These are phyloP conservation scores for Dalbergia cultrata DNA, from an alignment of 306 rosid genomes.

Conservation along the genomic window DNA sequence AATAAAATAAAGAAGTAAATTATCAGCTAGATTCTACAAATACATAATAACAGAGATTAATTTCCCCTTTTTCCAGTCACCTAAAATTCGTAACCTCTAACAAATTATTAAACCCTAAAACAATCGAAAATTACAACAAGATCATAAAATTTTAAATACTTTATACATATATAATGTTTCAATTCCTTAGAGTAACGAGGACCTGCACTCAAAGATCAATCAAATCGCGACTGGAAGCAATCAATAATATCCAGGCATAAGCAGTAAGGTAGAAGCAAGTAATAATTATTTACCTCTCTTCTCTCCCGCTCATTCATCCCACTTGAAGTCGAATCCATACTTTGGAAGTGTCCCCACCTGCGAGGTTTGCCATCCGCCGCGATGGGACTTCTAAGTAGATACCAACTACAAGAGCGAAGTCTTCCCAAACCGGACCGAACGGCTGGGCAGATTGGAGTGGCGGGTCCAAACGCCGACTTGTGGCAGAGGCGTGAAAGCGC, in stretches of 20 bases:
- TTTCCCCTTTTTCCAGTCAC: neutral
- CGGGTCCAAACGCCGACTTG: too few relatives aligned
- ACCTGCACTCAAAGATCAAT: neutral
- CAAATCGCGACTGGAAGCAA: neutral
- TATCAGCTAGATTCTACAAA: slow-evolving; percentile 1
- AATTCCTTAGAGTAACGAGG: neutral
- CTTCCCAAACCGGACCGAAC: too few relatives aligned
- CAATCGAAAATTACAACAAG: neutral
- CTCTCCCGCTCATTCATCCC: slow-evolving; percentile 95
- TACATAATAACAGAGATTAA: neutral
- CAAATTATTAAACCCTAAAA: slow-evolving; percentile 31
- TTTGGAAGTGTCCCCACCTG: slow-evolving; percentile 79
- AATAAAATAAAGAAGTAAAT: neutral
- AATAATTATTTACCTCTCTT: slow-evolving; percentile 79
- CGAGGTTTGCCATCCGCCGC: slow-evolving; percentile 71
- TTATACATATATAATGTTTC: neutral
- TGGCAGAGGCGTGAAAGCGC: too few relatives aligned
- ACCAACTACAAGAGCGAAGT: too few relatives aligned
- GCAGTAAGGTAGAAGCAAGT: slow-evolving; percentile 32
- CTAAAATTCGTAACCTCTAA: neutral
- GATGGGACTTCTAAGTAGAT: slow-evolving; percentile 66
- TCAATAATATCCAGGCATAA: neutral
- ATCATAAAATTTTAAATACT: neutral
- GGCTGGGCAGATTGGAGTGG: too few relatives aligned
- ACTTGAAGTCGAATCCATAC: slow-evolving; percentile 93